Evolutionary conservation across 768 basidiomycete genomes (phyloP).

Genomic region (Suillus subaureus): DNA sequence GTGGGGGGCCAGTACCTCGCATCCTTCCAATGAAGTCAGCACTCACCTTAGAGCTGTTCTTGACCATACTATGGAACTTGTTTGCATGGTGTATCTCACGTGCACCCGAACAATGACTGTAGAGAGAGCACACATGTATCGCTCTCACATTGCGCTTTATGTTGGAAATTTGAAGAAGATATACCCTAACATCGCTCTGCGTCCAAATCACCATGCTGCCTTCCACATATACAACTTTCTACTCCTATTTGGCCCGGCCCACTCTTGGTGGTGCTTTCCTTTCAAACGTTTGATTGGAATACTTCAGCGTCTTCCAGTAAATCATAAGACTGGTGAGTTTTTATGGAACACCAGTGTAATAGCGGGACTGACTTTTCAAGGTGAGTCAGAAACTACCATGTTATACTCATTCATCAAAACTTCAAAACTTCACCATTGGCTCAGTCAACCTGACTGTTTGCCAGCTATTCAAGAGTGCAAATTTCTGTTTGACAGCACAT

Average conservation of each 20-base stretch:
- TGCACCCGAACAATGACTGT: slow-evolving; percentile 18
- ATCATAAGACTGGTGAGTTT: slow-evolving; percentile 33
- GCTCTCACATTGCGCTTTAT: slow-evolving; percentile 18
- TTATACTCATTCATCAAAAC: slow-evolving; percentile 9
- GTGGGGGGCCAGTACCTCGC: slow-evolving; percentile 24
- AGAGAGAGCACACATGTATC: slow-evolving; percentile 16
- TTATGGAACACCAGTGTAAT: background rate
- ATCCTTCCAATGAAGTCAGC: slow-evolving; percentile 4
- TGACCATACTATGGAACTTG: slow-evolving; percentile 30
- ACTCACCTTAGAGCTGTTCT: slow-evolving; percentile 13
- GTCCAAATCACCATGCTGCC: slow-evolving; percentile 36
- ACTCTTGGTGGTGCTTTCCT: slow-evolving; percentile 28
- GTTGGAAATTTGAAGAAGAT: slow-evolving; percentile 18
- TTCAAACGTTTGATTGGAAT: slow-evolving; percentile 36
- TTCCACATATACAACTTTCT: slow-evolving; percentile 35
- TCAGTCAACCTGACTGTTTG: slow-evolving; percentile 9
- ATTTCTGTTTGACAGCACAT: slow-evolving; percentile 11
- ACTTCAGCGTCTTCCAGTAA: slow-evolving; percentile 32
- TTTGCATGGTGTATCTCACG: slow-evolving; percentile 24
- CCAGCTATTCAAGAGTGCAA: slow-evolving; percentile 12
- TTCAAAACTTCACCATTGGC: slow-evolving; percentile 18
- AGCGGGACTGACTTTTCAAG: slow-evolving; percentile 1
- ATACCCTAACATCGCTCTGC: slow-evolving; percentile 18
- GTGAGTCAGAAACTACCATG: slow-evolving; percentile 14
- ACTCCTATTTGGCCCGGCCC: slow-evolving; percentile 27